Base-by-base conservation (phyloP, 257 asterid genomes). In the Thymus quinquecostatus region DNA sequence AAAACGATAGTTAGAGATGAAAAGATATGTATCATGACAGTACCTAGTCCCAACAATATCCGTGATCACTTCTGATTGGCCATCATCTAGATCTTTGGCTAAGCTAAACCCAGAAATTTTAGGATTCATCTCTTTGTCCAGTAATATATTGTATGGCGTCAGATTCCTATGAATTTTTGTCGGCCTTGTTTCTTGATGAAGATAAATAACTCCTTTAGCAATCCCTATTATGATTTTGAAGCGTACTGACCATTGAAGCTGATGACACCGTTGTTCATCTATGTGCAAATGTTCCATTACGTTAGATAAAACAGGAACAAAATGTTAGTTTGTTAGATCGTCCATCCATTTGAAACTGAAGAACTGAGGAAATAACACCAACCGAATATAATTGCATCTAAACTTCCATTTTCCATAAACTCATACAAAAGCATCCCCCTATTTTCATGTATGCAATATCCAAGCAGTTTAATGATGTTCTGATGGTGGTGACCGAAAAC, bases 151-250 rank as follows among this genome's bases (percentile, higher is more conserved):
- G 66, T 10, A 8, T n/a, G 67, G 11, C 21, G 21, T 60, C 50
- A 72, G 33, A 41, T 45, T 51, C 58, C 50, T 40, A 13, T 59
- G 64, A 61, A 78, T 66, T 11, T 30, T 40, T 21, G 10, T 10
- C 34, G 48, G 47, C 36, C 68, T 33, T 21, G 76, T 54, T 21
- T 72, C 63, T 41, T 66, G 66, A 13, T 77, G 81, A 60, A 77
- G 81, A 66, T 72, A 77, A 44, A 44, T 33, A 77, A 77, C 21
- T 67, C 75, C 81, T 34, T 50, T 54, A 48, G 70, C 71, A 50
- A 77, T 66, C 8, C 66, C 70, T 43, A 6, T 38, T 32, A 77
- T 65, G 38, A 76, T 66, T 70, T 70, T 67, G 74, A 77, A 70
- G 43, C 70, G 70, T 27, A 29, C 44, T 6, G 56, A n/a, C 81